Base-by-base conservation (phyloP, 2,329 filamentous ascomycete genomes). In the Arthroderma uncinatum region DNA sequence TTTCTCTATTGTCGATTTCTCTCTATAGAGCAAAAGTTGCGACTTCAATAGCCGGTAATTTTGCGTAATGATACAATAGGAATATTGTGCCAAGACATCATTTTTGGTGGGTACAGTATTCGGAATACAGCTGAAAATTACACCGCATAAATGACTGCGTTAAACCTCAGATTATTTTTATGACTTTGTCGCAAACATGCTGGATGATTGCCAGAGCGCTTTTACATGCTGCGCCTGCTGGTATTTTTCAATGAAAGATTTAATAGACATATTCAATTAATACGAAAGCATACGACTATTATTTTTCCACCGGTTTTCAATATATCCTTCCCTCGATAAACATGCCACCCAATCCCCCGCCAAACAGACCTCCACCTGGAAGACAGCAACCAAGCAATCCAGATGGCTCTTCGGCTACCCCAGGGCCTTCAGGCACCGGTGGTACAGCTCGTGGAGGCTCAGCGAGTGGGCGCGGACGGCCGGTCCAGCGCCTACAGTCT, bases 401-500 rank as follows among this genome's bases (percentile, higher is more conserved):
- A 57, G 54, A 60, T 5, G 23, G 52, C 16, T 48, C 56, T 12
- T 54, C 54, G 14, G 28, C 58, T 9, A 54, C 57, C 4, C 57
- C 59, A 42, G 55, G 28, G 7, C 42, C 57, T 6, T 47, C 57
- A 2, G 39, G 30, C 21, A 25, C 47, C 14, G 19, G 37, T 21
- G 34, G 34, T 23, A 30, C 54, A 21, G 21, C 9, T 28, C 36
- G 36, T 12, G 53, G 53, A 4, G 36, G 37, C n/a, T 16, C 30
- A 53, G 53, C 54, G 30, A 40, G 59, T 16, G 54, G 47, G 19
- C 57, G 64, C 5, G 52, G 44, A 25, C 57, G 58, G 8, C 66
- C 70, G 1, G 71, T 74, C 19, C 71, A 73, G 59, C 71, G 74
- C 19, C 66, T 76, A 12, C 71, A 75, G 62, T 71, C 73, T 0